phyloP scores from a whole-genome alignment of 225 moss, liverwort and hornwort genomes.

The Antitrichia curtipendula region DNA sequence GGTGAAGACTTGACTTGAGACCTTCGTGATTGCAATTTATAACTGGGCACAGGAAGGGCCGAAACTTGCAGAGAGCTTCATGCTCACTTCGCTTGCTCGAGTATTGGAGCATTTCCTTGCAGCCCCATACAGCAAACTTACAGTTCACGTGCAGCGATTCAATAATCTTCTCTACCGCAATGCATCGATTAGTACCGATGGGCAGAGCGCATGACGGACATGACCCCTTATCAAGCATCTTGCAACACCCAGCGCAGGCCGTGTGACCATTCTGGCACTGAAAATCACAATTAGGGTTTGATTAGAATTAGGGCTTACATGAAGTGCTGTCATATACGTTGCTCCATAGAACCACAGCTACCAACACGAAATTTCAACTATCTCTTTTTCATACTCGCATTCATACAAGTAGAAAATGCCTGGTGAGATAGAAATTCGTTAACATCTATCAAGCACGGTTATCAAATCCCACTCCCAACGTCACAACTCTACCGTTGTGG shows the following conservation, averaged over 20 bases:
- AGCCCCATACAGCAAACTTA: background rate
- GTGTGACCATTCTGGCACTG: conserved; percentile 10
- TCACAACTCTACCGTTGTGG: background rate
- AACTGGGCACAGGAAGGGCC: background rate
- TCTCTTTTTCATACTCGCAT: background rate
- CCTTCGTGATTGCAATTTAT: background rate
- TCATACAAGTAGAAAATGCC: background rate
- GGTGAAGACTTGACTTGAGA: background rate
- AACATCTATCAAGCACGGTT: background rate
- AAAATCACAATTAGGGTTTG: background rate
- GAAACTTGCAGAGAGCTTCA: background rate
- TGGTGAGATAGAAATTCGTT: background rate
- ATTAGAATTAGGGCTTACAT: background rate
- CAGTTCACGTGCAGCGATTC: background rate
- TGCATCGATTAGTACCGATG: background rate
- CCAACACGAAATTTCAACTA: background rate
- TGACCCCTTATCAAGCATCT: background rate
- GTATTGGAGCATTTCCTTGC: background rate
- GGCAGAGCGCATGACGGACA: background rate
- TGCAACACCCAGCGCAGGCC: background rate
- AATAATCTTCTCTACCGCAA: background rate
- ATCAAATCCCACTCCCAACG: background rate
- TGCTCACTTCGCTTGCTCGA: background rate
- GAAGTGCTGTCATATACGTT: background rate
- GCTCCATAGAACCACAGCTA: background rate